A percentile compares a stretch with the other conserved stretches of the same genome.
Evolutionary conservation across 768 basidiomycete genomes (phyloP).

Genomic region (Brasilioporus rufonigricans): DNA sequence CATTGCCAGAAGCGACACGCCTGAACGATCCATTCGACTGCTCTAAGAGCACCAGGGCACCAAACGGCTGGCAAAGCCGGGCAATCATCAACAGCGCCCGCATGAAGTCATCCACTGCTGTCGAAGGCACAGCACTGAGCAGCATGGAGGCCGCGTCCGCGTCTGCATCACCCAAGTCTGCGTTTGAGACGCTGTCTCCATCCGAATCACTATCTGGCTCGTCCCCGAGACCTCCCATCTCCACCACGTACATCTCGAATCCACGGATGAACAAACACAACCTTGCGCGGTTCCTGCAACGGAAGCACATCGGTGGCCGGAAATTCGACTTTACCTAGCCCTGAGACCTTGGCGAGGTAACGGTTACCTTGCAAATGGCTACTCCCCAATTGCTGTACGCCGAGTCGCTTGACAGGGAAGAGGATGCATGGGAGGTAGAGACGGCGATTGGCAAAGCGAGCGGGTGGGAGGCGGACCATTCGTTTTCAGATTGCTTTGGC

Average conservation of each 20-base stretch:
- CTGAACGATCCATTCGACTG: not conserved
- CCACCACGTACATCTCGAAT: not conserved
- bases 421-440: not conserved
- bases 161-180: no score
- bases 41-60: not conserved
- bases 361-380: not conserved
- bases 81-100: not conserved
- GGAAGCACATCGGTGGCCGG: not conserved
- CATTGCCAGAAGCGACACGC: not conserved
- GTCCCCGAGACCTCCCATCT: not conserved
- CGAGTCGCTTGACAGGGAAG: not conserved
- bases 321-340: not conserved
- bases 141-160: no score
- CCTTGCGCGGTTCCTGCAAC: not conserved
- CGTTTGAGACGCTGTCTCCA: not conserved
- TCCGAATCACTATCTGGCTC: not conserved
- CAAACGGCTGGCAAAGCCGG: not conserved
- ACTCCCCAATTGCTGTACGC: not conserved
- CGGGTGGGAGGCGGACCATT: not conserved
- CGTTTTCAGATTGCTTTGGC: not conserved
- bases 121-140: not conserved
- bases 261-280: conserved; percentile 10
- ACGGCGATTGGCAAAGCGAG: not conserved
- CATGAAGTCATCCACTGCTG: not conserved
- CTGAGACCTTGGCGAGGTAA: conserved; percentile 2